phyloP scores from a whole-genome alignment of 257 asterid genomes.

The Solanum chilense region DNA sequence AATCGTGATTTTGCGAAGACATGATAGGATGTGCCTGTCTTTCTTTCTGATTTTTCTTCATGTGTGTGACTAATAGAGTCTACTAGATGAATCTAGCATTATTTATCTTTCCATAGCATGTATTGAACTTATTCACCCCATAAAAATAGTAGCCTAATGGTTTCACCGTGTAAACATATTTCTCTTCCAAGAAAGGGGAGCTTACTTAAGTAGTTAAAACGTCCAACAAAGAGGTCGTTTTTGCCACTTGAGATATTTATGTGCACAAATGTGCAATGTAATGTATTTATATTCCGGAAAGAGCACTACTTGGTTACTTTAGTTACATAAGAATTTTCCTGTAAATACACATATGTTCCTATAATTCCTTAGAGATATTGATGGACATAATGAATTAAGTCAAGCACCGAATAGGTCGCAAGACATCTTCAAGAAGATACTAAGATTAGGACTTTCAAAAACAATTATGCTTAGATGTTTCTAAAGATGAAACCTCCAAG shows the following conservation, averaged over 20 bases:
- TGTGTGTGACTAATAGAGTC: background rate
- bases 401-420: background rate
- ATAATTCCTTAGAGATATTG: background rate
- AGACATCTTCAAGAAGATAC: background rate
- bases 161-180: too few relatives aligned
- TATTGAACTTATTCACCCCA: background rate
- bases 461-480: background rate
- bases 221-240: background rate
- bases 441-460: background rate
- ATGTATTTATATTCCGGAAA: too few relatives aligned
- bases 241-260: background rate
- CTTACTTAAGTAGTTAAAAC: background rate
- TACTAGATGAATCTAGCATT: background rate
- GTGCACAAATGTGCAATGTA: background rate
- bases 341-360: background rate
- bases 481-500: background rate
- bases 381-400: background rate
- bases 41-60: background rate
- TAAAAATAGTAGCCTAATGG: background rate
- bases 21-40: background rate
- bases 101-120: background rate
- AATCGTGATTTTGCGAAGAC: background rate
- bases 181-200: background rate
- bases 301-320: background rate
- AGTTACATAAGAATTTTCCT: too few relatives aligned